Conservation (phyloP, 768 basidiomycete species). For the Pleurotus djamor region DNA sequence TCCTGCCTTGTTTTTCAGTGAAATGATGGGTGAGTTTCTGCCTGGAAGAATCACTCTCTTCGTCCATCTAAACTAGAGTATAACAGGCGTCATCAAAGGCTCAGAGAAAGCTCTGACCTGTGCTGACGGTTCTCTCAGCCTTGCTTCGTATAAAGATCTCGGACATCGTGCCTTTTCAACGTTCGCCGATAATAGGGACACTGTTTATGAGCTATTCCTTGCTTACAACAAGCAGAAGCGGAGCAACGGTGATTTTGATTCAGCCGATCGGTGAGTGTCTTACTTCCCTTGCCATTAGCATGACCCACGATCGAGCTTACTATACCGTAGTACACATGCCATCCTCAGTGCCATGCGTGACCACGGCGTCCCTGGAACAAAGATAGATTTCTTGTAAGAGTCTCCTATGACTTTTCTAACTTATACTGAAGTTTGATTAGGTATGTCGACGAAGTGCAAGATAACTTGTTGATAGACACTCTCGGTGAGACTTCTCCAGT, state of each 20-base stretch:
- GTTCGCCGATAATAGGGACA: slow-evolving; percentile 47
- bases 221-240: slow-evolving; percentile 47
- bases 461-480: slow-evolving; percentile 65
- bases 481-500: slow-evolving; percentile 20
- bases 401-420: neutral
- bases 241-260: slow-evolving; percentile 42
- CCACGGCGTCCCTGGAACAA: slow-evolving; percentile 32
- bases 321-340: slow-evolving; percentile 41
- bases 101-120: slow-evolving; percentile 48
- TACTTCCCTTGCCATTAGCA: neutral
- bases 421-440: slow-evolving; percentile 26
- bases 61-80: neutral
- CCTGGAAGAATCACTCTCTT: neutral
- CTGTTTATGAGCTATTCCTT: slow-evolving; percentile 53
- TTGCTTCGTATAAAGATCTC: slow-evolving; percentile 40
- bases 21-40: slow-evolving; percentile 55
- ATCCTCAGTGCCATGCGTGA: slow-evolving; percentile 36
- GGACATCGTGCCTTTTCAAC: slow-evolving; percentile 51
- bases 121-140: slow-evolving; percentile 37
- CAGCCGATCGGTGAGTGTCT: slow-evolving; percentile 51
- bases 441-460: slow-evolving; percentile 76
- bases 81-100: slow-evolving; percentile 63
- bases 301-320: neutral
- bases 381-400: slow-evolving; percentile 55
- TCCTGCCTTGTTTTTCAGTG: slow-evolving; percentile 59